Evolutionary conservation across 1,139 yeast species (phyloP).

Genomic region (Candida glucosophila): DNA sequence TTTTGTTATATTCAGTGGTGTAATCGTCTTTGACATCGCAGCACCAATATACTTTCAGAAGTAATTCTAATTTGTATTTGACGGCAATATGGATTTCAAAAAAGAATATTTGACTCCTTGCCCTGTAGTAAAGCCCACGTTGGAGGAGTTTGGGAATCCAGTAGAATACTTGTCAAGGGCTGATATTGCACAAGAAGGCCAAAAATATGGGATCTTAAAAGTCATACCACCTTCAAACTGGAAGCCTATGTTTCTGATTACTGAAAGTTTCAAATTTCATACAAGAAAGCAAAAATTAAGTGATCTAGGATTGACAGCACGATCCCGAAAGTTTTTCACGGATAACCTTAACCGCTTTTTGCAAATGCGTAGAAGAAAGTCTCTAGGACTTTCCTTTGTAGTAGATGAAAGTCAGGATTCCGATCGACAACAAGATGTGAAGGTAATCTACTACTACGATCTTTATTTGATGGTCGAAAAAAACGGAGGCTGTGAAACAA

Average conservation of each 20-base stretch:
- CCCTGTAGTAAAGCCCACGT: slow-evolving; percentile 50
- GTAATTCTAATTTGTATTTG: no score
- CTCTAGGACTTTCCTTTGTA: slow-evolving; percentile 16
- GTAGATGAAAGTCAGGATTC: slow-evolving; percentile 3
- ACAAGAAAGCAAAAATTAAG: slow-evolving; percentile 58
- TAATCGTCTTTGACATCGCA: no score
- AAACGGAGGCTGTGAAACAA: slow-evolving; percentile 14
- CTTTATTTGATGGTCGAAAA: slow-evolving; percentile 38
- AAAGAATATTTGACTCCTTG: slow-evolving; percentile 29
- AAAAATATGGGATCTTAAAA: slow-evolving; percentile 55
- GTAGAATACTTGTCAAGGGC: slow-evolving; percentile 49
- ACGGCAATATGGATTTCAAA: slow-evolving; percentile 13
- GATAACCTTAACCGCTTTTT: slow-evolving; percentile 52
- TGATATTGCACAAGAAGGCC: slow-evolving; percentile 44
- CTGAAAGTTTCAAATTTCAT: slow-evolving; percentile 49
- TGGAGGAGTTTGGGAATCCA: slow-evolving; percentile 51
- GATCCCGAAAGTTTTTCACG: slow-evolving; percentile 54
- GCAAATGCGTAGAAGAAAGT: slow-evolving; percentile 33
- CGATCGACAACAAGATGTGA: slow-evolving; percentile 27
- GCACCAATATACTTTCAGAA: no score
- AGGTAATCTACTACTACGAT: slow-evolving; percentile 44
- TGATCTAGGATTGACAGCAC: slow-evolving; percentile 53
- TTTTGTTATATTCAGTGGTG: no score
- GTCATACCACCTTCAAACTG: slow-evolving; percentile 54
- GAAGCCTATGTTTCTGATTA: slow-evolving; percentile 46